Conservation (phyloP, 2,329 filamentous ascomycete species). For the Exophiala sp. region DNA sequence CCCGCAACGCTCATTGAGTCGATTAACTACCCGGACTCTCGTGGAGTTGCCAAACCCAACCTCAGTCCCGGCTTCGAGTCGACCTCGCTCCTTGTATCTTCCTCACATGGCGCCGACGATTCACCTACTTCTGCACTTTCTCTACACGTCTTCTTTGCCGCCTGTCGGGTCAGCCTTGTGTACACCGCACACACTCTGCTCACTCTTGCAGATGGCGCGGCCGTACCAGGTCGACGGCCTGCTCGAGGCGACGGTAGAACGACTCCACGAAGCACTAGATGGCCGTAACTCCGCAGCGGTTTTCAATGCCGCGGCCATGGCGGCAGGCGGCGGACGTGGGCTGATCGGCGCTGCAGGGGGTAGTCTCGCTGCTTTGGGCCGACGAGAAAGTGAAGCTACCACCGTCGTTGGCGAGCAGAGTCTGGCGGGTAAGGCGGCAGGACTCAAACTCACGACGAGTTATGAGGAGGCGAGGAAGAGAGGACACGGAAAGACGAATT, state of each 20-base stretch:
- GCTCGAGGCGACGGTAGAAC: slow-evolving; percentile 86
- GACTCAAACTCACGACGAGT: slow-evolving; percentile 13
- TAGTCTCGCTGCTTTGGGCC: slow-evolving; percentile 42
- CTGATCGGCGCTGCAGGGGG: slow-evolving; percentile 64
- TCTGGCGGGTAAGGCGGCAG: slow-evolving; percentile 7
- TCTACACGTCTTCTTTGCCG: slow-evolving; percentile 89
- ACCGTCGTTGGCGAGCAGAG: slow-evolving; percentile 14
- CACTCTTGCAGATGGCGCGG: slow-evolving; percentile 84
- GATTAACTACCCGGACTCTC: slow-evolving; percentile 26
- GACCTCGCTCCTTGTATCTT: slow-evolving; percentile 84
- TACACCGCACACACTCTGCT: slow-evolving; percentile 93
- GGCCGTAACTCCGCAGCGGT: slow-evolving; percentile 93
- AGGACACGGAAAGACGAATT: slow-evolving; percentile 27
- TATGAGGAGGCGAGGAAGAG: slow-evolving; percentile 15
- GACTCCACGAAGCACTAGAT: slow-evolving; percentile 83
- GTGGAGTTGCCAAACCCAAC: slow-evolving; percentile 54
- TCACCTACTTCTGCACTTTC: slow-evolving; percentile 83
- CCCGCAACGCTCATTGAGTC: slow-evolving; percentile 25
- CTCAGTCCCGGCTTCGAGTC: slow-evolving; percentile 54
- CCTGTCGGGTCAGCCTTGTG: slow-evolving; percentile 72
- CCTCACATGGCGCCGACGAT: slow-evolving; percentile 89
- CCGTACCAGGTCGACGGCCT: slow-evolving; percentile 92
- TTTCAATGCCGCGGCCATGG: slow-evolving; percentile 98
- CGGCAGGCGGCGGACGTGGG: slow-evolving; percentile 83
- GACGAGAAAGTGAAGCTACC: slow-evolving; percentile 28